These are phyloP conservation scores for Endoconidiophora polonica DNA, from an alignment of 2,329 filamentous ascomycete species.

Conservation along the genomic window DNA sequence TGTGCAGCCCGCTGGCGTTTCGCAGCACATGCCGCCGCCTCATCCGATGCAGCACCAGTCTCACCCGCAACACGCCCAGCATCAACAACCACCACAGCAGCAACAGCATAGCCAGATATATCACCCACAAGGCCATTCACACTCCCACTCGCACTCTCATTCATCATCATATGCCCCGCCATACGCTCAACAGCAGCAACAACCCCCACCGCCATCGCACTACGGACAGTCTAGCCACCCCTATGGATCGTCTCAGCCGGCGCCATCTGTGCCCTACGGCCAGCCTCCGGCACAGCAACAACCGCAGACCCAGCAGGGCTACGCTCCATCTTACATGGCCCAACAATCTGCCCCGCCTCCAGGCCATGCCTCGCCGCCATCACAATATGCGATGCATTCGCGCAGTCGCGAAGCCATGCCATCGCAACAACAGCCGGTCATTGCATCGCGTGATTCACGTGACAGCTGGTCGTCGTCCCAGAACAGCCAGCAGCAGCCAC, in stretches of 20 bases:
- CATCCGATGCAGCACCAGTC: slow-evolving; percentile 29
- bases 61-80: slow-evolving; percentile 15
- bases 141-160: slow-evolving; percentile 14
- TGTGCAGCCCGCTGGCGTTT: slow-evolving; percentile 19
- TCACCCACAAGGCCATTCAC: slow-evolving; percentile 19
- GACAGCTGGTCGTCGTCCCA: background rate
- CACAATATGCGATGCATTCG: slow-evolving; percentile 6
- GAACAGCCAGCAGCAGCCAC: background rate
- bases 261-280: slow-evolving; percentile 9
- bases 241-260: slow-evolving; percentile 4
- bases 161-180: slow-evolving; percentile 16
- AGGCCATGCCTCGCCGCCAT: slow-evolving; percentile 12
- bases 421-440: background rate
- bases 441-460: slow-evolving; percentile 1
- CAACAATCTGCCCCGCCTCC: slow-evolving; percentile 10
- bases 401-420: slow-evolving; percentile 2
- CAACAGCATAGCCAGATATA: slow-evolving; percentile 35
- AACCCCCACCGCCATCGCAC: slow-evolving; percentile 15
- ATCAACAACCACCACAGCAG: slow-evolving; percentile 31
- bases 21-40: slow-evolving; percentile 20
- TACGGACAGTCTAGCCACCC: background rate
- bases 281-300: slow-evolving; percentile 15
- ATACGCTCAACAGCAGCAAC: slow-evolving; percentile 12
- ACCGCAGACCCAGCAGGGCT: slow-evolving; percentile 18
- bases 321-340: slow-evolving; percentile 2